Evolutionary conservation across 495 filamentous ascomycete species (phyloP), one percentile per base, ranked within the genome.

Genomic region (Gamarada debralockiae): DNA sequence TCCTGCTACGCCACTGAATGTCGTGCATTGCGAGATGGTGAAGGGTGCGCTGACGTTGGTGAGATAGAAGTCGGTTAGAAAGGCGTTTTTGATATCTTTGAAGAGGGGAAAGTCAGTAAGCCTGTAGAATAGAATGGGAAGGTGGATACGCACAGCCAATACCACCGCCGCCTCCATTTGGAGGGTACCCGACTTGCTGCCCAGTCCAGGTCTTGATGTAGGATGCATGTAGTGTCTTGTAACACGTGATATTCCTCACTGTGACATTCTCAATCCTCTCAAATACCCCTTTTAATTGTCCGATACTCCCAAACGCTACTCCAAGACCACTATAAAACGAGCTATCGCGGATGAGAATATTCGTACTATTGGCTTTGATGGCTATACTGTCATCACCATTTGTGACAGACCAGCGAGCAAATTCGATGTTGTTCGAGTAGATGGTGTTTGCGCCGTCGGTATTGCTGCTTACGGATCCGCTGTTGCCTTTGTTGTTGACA

Each of bases 91-190:
- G n/a, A n/a, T n/a, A n/a, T n/a, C n/a, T n/a, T n/a, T n/a, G n/a
- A n/a, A n/a, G n/a, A n/a, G n/a, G n/a, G n/a, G n/a, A n/a, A n/a
- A n/a, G n/a, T n/a, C n/a, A n/a, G n/a, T n/a, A n/a, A n/a, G n/a
- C n/a, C n/a, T n/a, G n/a, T n/a, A n/a, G n/a, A n/a, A 34, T 7
- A 14, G 14, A n/a, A n/a, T n/a, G n/a, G n/a, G n/a, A n/a, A n/a
- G n/a, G n/a, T n/a, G n/a, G n/a, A 41, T 10, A 47, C 65, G 50
- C 60, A 71, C 68, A 68, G 27, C 71, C 72, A 4, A 73, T 47
- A n/a, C 73, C 73, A 2, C 70, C 71, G 17, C 73, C 73, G 0
- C 73, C 73, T n/a, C 73, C 72, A 51, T 76, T 74, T 0, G 73
- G 73, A 15, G 72, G 72, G 54, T 73, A 72, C 7, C 73, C 71